Evolutionary conservation across 1,139 yeast species (phyloP).

Genomic region (Taphrina deformans): DNA sequence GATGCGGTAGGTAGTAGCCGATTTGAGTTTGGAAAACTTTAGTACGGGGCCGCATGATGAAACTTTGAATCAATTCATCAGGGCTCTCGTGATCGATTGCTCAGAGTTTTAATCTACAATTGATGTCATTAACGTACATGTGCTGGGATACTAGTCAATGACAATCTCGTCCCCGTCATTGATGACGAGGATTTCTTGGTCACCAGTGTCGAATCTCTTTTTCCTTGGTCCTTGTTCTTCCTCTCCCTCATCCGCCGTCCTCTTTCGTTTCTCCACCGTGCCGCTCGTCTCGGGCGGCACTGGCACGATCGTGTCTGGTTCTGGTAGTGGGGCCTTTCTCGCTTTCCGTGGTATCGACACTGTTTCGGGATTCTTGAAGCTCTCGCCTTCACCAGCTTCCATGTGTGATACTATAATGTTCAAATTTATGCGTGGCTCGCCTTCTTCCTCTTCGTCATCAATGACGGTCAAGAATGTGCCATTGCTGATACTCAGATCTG

Average conservation of each 20-base stretch:
- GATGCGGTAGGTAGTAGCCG: not conserved
- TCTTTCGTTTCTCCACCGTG: constrained; percentile 18
- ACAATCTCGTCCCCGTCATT: constrained; percentile 40
- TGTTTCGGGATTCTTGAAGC: not conserved
- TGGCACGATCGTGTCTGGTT: constrained; percentile 14
- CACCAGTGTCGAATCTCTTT: not conserved
- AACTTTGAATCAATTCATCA: too few species aligned
- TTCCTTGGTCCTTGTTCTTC: not conserved
- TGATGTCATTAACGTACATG: too few species aligned
- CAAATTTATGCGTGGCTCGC: constrained; percentile 8
- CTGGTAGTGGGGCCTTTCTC: not conserved
- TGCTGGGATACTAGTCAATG: too few species aligned
- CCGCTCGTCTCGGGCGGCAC: constrained; percentile 11
- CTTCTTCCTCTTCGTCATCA: constrained; percentile 65
- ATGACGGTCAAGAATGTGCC: constrained; percentile 68
- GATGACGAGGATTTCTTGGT: constrained; percentile 9
- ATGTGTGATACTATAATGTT: constrained; percentile 2
- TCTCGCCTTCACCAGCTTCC: not conserved
- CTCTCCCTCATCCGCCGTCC: constrained; percentile 10
- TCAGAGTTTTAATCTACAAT: too few species aligned
- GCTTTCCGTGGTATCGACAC: constrained; percentile 1
- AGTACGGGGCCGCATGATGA: not conserved
- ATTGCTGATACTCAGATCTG: constrained; percentile 57
- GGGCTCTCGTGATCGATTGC: too few species aligned
- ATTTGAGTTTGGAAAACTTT: not conserved